Conservation (phyloP, 1,284 basidiomycete species). For the Marasmius fiardii region DNA sequence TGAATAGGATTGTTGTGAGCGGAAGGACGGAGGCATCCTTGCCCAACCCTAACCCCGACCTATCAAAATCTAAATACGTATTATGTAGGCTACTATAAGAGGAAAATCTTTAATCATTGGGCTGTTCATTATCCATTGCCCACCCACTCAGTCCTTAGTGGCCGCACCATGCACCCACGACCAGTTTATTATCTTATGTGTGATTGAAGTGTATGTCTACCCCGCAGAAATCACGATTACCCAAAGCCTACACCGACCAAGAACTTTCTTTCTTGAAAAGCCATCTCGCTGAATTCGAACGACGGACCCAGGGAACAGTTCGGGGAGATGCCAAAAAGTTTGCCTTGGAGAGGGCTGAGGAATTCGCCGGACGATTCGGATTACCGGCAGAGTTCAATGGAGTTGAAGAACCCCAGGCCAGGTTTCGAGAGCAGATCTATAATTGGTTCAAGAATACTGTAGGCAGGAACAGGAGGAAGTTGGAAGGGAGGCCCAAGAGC, state of each 20-base stretch:
- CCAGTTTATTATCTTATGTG: no score
- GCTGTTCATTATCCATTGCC: no score
- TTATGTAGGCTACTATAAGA: no score
- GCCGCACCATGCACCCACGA: no score
- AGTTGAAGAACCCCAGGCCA: constrained; percentile 50
- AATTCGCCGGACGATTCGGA: constrained; percentile 54
- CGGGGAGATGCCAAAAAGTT: constrained; percentile 63
- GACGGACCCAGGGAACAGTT: constrained; percentile 46
- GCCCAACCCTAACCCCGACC: no score
- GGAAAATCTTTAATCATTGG: no score
- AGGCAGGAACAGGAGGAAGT: constrained; percentile 50
- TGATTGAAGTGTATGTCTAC: no score
- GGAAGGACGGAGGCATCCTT: background rate
- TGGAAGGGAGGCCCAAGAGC: constrained; percentile 43
- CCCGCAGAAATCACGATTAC: constrained; percentile 45
- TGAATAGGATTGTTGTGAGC: constrained; percentile 5
- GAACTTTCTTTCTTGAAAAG: constrained; percentile 53
- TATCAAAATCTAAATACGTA: no score
- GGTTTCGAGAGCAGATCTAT: constrained; percentile 58
- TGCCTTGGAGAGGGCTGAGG: constrained; percentile 52
- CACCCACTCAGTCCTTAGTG: no score
- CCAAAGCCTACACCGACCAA: constrained; percentile 55
- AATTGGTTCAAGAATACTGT: constrained; percentile 69
- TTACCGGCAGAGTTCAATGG: constrained; percentile 48
- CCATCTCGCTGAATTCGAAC: constrained; percentile 50